phyloP scores from a whole-genome alignment of 1,284 basidiomycete species.

The Irpex sp. region DNA sequence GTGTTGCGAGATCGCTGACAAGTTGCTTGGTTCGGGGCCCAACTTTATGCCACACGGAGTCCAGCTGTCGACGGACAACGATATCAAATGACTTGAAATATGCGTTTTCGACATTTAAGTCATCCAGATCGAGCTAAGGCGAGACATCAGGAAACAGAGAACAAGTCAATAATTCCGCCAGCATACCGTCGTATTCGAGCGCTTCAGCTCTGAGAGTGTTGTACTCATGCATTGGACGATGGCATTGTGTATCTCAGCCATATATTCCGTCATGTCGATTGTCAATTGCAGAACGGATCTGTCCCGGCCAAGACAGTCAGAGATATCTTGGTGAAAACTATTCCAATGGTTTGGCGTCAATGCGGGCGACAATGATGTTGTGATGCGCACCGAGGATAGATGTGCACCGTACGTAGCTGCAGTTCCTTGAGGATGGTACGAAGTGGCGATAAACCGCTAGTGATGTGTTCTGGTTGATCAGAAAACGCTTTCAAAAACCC shows the following conservation, averaged over 20 bases:
- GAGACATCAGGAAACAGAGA: background rate
- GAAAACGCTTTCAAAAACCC: conserved; percentile 98
- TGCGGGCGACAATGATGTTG: background rate
- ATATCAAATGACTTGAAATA: conserved; percentile 94
- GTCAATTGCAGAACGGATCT: conserved; percentile 91
- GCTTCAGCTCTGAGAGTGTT: conserved; percentile 88
- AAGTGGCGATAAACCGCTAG: conserved; percentile 86
- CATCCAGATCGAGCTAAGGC: conserved; percentile 86
- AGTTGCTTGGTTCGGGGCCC: conserved; percentile 90
- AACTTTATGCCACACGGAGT: conserved; percentile 96
- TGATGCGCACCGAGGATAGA: conserved; percentile 77
- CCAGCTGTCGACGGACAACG: conserved; percentile 85
- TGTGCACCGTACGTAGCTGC: conserved; percentile 82
- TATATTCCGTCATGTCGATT: conserved; percentile 81
- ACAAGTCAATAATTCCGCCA: background rate
- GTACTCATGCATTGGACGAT: conserved; percentile 95
- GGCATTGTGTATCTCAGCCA: conserved; percentile 89
- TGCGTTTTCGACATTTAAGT: conserved; percentile 89
- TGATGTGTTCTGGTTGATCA: conserved; percentile 94
- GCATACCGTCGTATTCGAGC: conserved; percentile 78
- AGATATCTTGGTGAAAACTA: conserved; percentile 89
- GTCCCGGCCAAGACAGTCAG: conserved; percentile 74
- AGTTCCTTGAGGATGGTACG: conserved; percentile 93
- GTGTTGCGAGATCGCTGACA: conserved; percentile 83
- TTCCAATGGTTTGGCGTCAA: background rate